Evolutionary conservation across 495 filamentous ascomycete genomes (phyloP).

Genomic region (Saxispiralis lemnorum): DNA sequence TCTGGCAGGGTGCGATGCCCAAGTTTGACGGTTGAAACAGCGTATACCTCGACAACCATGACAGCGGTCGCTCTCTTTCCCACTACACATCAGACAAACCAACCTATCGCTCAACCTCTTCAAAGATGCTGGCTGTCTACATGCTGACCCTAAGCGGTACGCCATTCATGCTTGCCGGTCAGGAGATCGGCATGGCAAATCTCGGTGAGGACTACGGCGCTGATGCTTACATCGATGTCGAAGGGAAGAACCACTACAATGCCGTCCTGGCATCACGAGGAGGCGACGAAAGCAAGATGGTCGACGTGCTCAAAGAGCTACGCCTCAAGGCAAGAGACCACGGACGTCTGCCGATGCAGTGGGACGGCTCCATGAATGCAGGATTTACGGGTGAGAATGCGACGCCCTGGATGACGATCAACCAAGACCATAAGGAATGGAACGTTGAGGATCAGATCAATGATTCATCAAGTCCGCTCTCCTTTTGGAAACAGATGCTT

Average conservation of each 20-base stretch:
- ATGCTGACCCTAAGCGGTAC: conserved; percentile 16
- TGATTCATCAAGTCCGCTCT: conserved; percentile 29
- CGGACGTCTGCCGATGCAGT: conserved; percentile 44
- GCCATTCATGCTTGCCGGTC: conserved; percentile 19
- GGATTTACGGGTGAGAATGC: conserved; percentile 34
- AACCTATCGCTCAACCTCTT: conserved; percentile 11
- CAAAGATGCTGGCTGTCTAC: conserved; percentile 19
- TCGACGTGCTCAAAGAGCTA: conserved; percentile 21
- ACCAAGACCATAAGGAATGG: conserved; percentile 33
- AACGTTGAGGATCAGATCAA: conserved; percentile 36
- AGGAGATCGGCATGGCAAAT: conserved; percentile 23
- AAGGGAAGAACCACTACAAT: conserved; percentile 7
- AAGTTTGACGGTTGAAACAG: conserved; percentile 19
- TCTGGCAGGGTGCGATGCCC: conserved; percentile 5
- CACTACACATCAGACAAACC: conserved; percentile 13
- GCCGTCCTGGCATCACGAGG: conserved; percentile 23
- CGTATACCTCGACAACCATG: conserved; percentile 21
- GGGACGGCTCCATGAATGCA: conserved; percentile 32
- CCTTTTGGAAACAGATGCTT: conserved; percentile 30
- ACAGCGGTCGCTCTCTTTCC: conserved; percentile 15
- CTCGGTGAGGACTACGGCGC: conserved; percentile 15
- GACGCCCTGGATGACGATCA: conserved; percentile 44
- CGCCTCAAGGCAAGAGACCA: conserved; percentile 41
- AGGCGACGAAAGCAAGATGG: conserved; percentile 37
- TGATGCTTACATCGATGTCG: conserved; percentile 17